A percentile compares a stretch with the other conserved stretches of the same genome.
Conservation (phyloP, 352 stramenopile genomes). For the Phytophthora palmivora region DNA sequence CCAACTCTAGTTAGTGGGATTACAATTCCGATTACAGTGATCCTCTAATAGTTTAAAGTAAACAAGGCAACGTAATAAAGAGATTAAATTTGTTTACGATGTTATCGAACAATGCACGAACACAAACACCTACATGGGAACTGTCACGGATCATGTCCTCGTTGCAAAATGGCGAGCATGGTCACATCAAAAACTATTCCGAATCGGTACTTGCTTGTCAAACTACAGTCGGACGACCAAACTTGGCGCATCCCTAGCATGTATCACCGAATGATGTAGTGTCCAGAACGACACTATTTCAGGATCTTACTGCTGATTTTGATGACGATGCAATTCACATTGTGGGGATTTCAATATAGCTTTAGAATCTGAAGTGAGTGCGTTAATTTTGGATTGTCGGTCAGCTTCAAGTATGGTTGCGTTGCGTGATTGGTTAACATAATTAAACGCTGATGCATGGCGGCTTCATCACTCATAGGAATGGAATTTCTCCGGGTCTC, state of each 20-base stretch:
- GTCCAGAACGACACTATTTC: background rate
- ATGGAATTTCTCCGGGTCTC: background rate
- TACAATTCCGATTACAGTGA: too few relatives aligned
- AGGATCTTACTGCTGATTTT: conserved; percentile 5
- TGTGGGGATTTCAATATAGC: conserved; percentile 22
- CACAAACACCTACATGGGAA: too few relatives aligned
- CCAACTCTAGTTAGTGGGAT: too few relatives aligned
- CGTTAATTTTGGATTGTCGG: too few relatives aligned
- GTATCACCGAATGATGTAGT: conserved; percentile 12
- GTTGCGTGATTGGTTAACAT: too few relatives aligned
- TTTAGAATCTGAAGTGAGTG: background rate
- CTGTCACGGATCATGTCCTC: conserved; percentile 2
- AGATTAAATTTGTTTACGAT: too few relatives aligned
- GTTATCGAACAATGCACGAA: too few relatives aligned
- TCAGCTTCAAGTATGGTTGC: too few relatives aligned
- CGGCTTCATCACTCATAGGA: conserved; percentile 10
- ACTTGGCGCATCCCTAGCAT: conserved; percentile 8
- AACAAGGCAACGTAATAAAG: too few relatives aligned
- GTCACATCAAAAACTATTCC: background rate
- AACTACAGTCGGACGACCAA: background rate
- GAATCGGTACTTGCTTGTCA: background rate
- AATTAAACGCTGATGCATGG: conserved; percentile 10
- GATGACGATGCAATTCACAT: conserved; percentile 8
- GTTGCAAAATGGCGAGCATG: background rate
- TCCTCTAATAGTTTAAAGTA: too few relatives aligned